Conservation (phyloP, 345 rosid species). For the Brassica juncea region DNA sequence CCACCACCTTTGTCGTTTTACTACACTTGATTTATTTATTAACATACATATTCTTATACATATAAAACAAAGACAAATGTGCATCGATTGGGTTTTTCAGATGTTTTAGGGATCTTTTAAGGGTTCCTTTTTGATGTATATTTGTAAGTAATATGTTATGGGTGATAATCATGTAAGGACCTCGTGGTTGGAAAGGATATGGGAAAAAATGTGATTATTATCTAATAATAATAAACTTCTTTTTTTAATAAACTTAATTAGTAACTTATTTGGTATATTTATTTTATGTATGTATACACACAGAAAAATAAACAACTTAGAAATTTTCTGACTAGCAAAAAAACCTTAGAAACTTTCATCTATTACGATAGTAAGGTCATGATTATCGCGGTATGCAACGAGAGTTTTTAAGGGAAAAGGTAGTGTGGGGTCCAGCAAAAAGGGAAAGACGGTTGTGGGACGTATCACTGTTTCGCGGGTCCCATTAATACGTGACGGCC, state of each 20-base stretch:
- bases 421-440: too few species aligned
- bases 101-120: neutral
- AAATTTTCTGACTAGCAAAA: too few species aligned
- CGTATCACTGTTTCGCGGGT: too few species aligned
- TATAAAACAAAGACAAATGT: neutral
- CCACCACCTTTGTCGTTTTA: neutral
- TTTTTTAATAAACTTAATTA: neutral
- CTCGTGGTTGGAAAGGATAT: conserved; percentile 5
- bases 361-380: too few species aligned
- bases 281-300: neutral
- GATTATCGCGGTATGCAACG: too few species aligned
- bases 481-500: too few species aligned
- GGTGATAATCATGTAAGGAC: neutral
- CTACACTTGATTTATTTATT: neutral
- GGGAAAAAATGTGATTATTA: neutral
- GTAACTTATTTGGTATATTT: neutral
- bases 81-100: neutral
- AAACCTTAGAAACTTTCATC: too few species aligned
- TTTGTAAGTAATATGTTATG: neutral
- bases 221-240: neutral
- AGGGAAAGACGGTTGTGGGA: too few species aligned
- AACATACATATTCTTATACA: neutral
- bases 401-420: too few species aligned
- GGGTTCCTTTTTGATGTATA: neutral
- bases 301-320: neutral